These are phyloP conservation scores for Immersiella caudata DNA, from an alignment of 495 filamentous ascomycete species.

Conservation along the genomic window DNA sequence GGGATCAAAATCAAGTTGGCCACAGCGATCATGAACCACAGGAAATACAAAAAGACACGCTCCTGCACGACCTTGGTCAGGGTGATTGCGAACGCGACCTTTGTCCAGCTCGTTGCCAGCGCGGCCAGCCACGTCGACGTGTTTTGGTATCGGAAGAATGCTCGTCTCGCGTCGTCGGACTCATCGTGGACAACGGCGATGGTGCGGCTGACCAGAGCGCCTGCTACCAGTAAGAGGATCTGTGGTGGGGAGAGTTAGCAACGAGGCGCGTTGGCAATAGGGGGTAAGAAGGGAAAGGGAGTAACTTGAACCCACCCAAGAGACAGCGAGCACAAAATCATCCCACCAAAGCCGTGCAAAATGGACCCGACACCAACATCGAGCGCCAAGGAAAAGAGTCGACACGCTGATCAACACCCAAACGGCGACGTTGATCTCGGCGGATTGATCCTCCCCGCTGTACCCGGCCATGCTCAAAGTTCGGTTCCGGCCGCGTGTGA, in stretches of 20 bases:
- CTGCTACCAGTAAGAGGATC: constrained; percentile 23
- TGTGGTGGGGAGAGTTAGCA: not conserved
- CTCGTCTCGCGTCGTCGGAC: constrained; percentile 16
- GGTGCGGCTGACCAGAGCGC: constrained; percentile 20
- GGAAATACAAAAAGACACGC: constrained; percentile 15
- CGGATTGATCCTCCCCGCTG: constrained; percentile 18
- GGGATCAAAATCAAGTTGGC: constrained; percentile 28
- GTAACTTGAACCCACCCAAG: constrained; percentile 24
- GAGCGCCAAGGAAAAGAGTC: constrained; percentile 23
- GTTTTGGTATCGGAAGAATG: constrained; percentile 29
- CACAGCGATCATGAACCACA: constrained; percentile 25
- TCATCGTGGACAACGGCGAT: constrained; percentile 20
- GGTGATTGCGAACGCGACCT: constrained; percentile 30
- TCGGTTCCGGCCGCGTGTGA: no score
- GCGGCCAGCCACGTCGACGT: constrained; percentile 21
- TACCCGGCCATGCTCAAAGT: constrained; percentile 14
- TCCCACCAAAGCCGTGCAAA: constrained; percentile 27
- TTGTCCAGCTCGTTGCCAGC: constrained; percentile 28
- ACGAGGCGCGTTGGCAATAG: not conserved
- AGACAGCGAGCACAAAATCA: constrained; percentile 19
- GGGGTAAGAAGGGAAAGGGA: not conserved
- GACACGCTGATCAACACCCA: constrained; percentile 26
- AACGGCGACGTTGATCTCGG: constrained; percentile 27
- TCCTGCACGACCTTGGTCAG: constrained; percentile 22
- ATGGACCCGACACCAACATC: constrained; percentile 23